Evolutionary conservation across 495 filamentous ascomycete species (phyloP).

Genomic region (Barbatosphaeria neglecta): DNA sequence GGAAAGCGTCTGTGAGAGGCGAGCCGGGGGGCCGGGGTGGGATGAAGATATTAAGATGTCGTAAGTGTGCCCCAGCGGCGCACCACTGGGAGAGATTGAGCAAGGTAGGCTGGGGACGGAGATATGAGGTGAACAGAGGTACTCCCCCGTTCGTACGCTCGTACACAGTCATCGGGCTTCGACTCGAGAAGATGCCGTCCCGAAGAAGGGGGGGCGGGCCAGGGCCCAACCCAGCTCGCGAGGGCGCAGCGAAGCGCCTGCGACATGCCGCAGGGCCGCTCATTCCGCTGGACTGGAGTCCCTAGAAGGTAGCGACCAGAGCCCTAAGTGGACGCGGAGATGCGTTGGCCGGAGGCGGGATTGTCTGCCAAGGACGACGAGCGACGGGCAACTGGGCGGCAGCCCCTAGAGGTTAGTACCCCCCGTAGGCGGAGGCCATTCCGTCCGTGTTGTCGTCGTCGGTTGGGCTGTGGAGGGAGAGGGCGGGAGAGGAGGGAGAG

Average conservation of each 20-base stretch:
- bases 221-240: neutral
- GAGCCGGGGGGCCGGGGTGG: neutral
- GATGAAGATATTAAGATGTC: neutral
- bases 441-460: neutral
- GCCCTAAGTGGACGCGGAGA: neutral
- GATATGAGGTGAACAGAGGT: neutral
- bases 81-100: neutral
- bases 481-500: neutral
- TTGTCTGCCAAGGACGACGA: neutral
- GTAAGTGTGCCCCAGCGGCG: neutral
- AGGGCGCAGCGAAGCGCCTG: neutral
- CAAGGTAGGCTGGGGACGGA: neutral
- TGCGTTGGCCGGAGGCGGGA: neutral
- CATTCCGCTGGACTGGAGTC: neutral
- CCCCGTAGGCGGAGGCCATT: neutral
- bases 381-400: neutral
- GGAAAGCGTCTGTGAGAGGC: neutral
- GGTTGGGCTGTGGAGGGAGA: neutral
- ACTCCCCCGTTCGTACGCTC: too few species aligned
- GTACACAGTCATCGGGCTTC: too few species aligned
- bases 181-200: too few species aligned
- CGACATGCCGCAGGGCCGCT: neutral
- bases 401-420: neutral
- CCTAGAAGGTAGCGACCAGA: neutral
- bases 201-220: too few species aligned